Evolutionary conservation across 768 basidiomycete species (phyloP).

Genomic region (Symmetrospora coprosmae): DNA sequence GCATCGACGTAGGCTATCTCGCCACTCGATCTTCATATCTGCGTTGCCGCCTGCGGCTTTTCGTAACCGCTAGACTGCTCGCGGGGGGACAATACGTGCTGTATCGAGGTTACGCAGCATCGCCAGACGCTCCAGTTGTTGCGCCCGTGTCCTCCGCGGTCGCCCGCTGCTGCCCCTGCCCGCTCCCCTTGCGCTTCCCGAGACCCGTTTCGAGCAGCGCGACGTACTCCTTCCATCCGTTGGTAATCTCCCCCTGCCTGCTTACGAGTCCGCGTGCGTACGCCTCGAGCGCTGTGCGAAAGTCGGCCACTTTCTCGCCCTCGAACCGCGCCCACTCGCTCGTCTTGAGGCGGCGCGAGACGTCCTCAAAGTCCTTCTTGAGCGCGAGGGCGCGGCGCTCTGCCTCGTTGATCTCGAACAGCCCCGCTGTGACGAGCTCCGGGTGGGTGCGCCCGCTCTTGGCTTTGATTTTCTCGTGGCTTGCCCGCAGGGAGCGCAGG

Average conservation of each 20-base stretch:
- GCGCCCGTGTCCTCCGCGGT: too few species aligned
- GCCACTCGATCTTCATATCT: too few species aligned
- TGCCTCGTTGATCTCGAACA: conserved; percentile 70
- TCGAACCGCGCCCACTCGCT: conserved; percentile 88
- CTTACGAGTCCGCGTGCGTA: conserved; percentile 77
- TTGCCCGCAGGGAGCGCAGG: conserved; percentile 53
- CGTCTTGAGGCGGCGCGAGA: conserved; percentile 70
- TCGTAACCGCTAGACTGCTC: too few species aligned
- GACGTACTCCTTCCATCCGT: conserved; percentile 17
- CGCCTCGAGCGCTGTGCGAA: conserved; percentile 64
- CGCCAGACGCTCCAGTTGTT: too few species aligned
- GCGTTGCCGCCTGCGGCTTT: too few species aligned
- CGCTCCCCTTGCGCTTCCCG: background rate
- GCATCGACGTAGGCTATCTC: too few species aligned
- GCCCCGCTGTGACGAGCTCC: conserved; percentile 58
- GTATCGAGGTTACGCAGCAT: too few species aligned
- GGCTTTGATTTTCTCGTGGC: conserved; percentile 69
- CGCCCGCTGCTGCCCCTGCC: background rate
- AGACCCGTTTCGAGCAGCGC: background rate
- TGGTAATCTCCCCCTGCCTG: conserved; percentile 52
- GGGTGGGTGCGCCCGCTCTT: conserved; percentile 57
- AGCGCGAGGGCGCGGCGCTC: conserved; percentile 71
- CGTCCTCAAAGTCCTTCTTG: conserved; percentile 75
- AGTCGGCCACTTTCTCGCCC: conserved; percentile 81
- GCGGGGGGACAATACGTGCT: too few species aligned